Evolutionary conservation across 164 flowering plant genomes (phyloP).

Genomic region (Tinospora cordifolia): DNA sequence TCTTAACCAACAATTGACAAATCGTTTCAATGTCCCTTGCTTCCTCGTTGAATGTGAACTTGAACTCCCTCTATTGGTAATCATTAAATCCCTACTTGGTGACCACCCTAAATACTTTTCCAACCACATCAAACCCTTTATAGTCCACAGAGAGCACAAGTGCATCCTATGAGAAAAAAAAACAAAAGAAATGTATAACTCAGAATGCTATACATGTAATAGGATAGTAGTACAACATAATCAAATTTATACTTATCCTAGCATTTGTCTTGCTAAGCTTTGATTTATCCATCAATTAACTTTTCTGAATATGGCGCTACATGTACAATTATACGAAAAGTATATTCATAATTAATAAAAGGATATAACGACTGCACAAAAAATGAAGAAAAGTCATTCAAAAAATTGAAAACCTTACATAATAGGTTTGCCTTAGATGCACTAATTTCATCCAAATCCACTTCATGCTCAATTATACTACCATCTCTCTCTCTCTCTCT

Average conservation of each 20-base stretch:
- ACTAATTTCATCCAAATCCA: conserved; percentile 44
- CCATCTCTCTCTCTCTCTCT: no score
- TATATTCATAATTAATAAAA: background rate
- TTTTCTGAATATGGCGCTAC: conserved; percentile 56
- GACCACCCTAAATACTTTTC: conserved; percentile 35
- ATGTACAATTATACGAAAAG: background rate
- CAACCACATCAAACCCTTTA: conserved; percentile 76
- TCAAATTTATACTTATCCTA: conserved; percentile 34
- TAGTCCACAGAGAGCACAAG: conserved; percentile 56
- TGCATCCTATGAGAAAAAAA: conserved; percentile 47
- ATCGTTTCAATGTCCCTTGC: no score
- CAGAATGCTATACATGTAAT: background rate
- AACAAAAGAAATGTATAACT: background rate
- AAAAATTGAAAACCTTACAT: conserved; percentile 35
- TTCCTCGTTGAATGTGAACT: conserved; percentile 51
- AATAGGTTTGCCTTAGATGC: no score
- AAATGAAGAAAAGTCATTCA: background rate
- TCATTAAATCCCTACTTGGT: conserved; percentile 32
- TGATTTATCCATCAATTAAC: conserved; percentile 78
- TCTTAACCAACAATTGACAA: no score
- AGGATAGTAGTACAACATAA: no score
- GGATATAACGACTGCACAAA: background rate
- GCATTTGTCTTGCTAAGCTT: conserved; percentile 56
- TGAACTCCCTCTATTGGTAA: no score
- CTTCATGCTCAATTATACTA: conserved; percentile 48